phyloP scores from a whole-genome alignment of 495 filamentous ascomycete genomes.

The Penicillium lividum region DNA sequence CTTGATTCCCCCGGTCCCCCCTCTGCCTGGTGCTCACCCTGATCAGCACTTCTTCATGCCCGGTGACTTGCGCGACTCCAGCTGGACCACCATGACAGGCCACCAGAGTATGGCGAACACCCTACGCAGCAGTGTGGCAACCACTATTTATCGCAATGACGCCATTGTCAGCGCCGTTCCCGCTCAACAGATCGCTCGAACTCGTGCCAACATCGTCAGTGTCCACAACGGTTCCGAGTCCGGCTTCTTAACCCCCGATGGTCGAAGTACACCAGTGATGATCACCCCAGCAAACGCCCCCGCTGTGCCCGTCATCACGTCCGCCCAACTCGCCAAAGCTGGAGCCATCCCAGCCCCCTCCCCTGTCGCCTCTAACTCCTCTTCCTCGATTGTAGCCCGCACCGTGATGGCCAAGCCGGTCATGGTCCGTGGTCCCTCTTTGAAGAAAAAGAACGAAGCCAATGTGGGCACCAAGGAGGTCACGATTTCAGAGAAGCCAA shows the following conservation, averaged over 20 bases:
- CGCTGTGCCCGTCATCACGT: constrained; percentile 56
- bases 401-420: constrained; percentile 47
- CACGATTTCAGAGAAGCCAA: constrained; percentile 14
- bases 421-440: constrained; percentile 39
- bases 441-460: constrained; percentile 34
- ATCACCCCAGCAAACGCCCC: constrained; percentile 47
- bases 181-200: constrained; percentile 78
- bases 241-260: constrained; percentile 21
- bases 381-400: constrained; percentile 44
- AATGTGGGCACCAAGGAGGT: constrained; percentile 27
- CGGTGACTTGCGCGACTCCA: constrained; percentile 86
- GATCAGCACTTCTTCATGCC: constrained; percentile 96
- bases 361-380: constrained; percentile 35
- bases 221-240: constrained; percentile 59
- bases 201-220: constrained; percentile 87
- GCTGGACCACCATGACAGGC: constrained; percentile 66
- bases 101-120: constrained; percentile 63
- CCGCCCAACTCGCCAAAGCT: constrained; percentile 45
- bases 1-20: constrained; percentile 89
- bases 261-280: constrained; percentile 17
- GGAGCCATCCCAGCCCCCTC: constrained; percentile 33
- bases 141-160: constrained; percentile 88
- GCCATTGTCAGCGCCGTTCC: constrained; percentile 78
- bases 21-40: constrained; percentile 73
- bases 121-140: constrained; percentile 78